Conservation (phyloP, 768 basidiomycete species). For the Pleurotus ostreatus region DNA sequence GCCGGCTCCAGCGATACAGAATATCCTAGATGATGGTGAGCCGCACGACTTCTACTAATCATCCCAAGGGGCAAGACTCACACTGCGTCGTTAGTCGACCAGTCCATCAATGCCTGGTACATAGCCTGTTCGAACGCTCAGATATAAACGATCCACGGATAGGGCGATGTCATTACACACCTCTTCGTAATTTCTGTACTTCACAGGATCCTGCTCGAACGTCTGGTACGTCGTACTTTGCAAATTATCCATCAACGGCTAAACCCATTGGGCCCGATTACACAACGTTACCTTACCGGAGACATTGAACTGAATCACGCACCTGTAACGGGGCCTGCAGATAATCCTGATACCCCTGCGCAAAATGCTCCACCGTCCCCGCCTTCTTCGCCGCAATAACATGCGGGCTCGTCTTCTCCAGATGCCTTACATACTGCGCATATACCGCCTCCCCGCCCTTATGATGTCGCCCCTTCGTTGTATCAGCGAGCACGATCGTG, state of each 20-base stretch:
- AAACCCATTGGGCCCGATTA: not conserved
- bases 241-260: conserved; percentile 98
- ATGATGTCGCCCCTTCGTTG: conserved; percentile 57
- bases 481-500: conserved; percentile 76
- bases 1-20: conserved; percentile 94
- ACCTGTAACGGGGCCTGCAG: conserved; percentile 94
- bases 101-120: conserved; percentile 72
- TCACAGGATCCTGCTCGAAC: conserved; percentile 96
- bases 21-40: conserved; percentile 44
- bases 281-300: not conserved
- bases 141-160: not conserved
- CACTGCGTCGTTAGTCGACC: conserved; percentile 58
- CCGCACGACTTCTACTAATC: not conserved
- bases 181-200: conserved; percentile 95
- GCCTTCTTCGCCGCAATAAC: conserved; percentile 59
- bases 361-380: conserved; percentile 86
- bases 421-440: conserved; percentile 79
- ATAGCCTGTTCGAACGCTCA: conserved; percentile 55
- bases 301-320: conserved; percentile 14
- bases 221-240: conserved; percentile 95
- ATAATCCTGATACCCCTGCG: conserved; percentile 91
- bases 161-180: conserved; percentile 27
- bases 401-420: conserved; percentile 73
- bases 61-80: conserved; percentile 31
- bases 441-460: conserved; percentile 86